Evolutionary conservation across 2,329 filamentous ascomycete genomes (phyloP), one percentile per base, ranked within the genome.

Genomic region (Cercospora citrullina): DNA sequence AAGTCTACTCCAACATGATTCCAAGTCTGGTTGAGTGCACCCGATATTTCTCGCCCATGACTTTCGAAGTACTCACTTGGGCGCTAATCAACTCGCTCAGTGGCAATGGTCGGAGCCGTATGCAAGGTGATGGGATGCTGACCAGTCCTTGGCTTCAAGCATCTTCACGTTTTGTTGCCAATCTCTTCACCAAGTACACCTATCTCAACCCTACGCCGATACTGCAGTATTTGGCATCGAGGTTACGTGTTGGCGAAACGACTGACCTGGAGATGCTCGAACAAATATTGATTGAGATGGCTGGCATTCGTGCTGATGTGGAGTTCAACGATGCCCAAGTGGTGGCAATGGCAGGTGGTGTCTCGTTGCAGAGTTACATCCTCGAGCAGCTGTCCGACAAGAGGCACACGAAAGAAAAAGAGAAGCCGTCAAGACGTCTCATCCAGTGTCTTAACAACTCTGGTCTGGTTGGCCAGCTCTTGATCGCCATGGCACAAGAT

Each of bases 21-120:
- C 92, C 97, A 69, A 92, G 93, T 5, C 92, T 99, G 69, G 94
- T 98, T 14, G 93, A 97, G 77, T 97, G 94, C 76, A 93, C 92
- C 45, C 90, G 92, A 74, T 97, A 97, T 78, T 97, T 98, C 74
- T 97, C 94, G 1, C 89, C 92, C 64, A 83, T 99, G 42, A 94
- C 92, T 0, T 97, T 97, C 77, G 95, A 99, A 79, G 92, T 97
- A 33, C 84, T 99, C 55, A 91, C 93, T 3, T 99, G 94, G 93
- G 92, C 93, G 21, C 84, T 99, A 55, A 88, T 99, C 80, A 96
- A 89, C 75, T 85, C 87, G 9, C 83, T 91, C 68, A 84, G 86
- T 31, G 85, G 85, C 55, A 83, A 85, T 51, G 85, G 85, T 42
- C 83, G 87, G 71, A 84, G 84, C 57, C 83, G 87, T 61, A 84